Conservation (phyloP, 306 rosid genomes). For the Quercus mongolica region DNA sequence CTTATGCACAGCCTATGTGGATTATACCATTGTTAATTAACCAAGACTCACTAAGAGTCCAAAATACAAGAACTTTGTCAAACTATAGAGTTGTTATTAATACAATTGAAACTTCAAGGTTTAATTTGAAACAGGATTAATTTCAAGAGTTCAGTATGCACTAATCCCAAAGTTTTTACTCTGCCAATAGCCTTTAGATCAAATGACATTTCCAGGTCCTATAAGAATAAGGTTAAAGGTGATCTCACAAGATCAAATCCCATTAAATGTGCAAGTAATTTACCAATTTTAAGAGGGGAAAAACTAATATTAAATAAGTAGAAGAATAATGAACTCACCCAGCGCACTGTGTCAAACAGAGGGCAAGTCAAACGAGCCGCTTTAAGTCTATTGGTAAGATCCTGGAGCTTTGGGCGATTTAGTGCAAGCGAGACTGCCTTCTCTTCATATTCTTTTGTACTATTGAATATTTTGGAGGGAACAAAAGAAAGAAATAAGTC, state of each 20-base stretch:
- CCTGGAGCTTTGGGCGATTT: constrained; percentile 73
- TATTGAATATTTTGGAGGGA: constrained; percentile 14
- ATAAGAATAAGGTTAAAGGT: too few relatives aligned
- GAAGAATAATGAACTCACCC: constrained; percentile 49
- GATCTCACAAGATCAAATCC: not conserved
- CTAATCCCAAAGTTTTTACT: too few relatives aligned
- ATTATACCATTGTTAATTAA: too few relatives aligned
- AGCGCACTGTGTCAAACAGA: constrained; percentile 85
- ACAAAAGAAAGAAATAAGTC: not conserved
- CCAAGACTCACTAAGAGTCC: too few relatives aligned
- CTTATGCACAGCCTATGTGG: too few relatives aligned
- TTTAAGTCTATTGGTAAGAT: constrained; percentile 74
- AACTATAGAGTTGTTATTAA: too few relatives aligned
- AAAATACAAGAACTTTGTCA: too few relatives aligned
- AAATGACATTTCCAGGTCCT: too few relatives aligned
- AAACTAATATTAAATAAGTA: not conserved
- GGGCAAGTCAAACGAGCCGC: constrained; percentile 84
- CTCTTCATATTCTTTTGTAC: constrained; percentile 93
- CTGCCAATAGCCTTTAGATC: too few relatives aligned
- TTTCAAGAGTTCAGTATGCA: too few relatives aligned
- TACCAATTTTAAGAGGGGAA: not conserved
- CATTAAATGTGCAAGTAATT: not conserved
- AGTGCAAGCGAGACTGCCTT: constrained; percentile 84
- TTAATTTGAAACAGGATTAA: too few relatives aligned
- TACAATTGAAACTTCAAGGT: too few relatives aligned